Base-by-base conservation (phyloP, 805 yeast species). In the Scheffersomyces ergatensis region DNA sequence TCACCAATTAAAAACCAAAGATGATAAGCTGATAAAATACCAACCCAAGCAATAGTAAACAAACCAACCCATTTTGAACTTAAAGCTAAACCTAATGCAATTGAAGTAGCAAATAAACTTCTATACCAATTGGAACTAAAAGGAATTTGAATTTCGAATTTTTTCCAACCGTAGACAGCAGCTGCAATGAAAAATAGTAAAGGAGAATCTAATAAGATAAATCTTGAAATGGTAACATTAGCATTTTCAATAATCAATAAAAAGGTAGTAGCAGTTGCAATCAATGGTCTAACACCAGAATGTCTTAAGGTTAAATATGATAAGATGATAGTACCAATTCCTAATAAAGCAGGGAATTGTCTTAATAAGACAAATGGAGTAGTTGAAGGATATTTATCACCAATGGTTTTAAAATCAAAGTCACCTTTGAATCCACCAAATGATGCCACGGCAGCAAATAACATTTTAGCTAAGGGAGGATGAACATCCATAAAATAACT, bases 1-100 rank as follows among this genome's bases (percentile, higher is more conserved):
- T 86, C 93, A 57, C 93, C 93, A 52, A 84, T 58, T 43, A 79
- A 58, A 49, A 84, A 75, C 90, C 90, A 84, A 47, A 86, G 53
- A 53, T 82, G 84, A 58, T 75, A 67, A 14, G 76, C 58, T 54
- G 85, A 83, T 43, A 76, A 59, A 2, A 73, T 38, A 38, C 93
- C 95, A 44, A 81, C 75, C 92, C 92, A 86, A 3, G 84, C 84
- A 42, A 86, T 58, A 15, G 95, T 86, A 65, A 85, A 85, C 30
- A 85, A 64, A 46, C 95, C 95, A 34, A 85, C 93, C 93, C 93
- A 85, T 62, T 86, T 86, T 24, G 90, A 79, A 18, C 85, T 77
- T 16, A 81, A 64, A 3, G 93, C 85, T 43, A 85, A 67, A 39
- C 93, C 95, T 43, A 85, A 64, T n/a, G 81, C 80, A 39, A 82